Evolutionary conservation across 352 stramenopile genomes (phyloP).

Genomic region (Pythium brassicae): DNA sequence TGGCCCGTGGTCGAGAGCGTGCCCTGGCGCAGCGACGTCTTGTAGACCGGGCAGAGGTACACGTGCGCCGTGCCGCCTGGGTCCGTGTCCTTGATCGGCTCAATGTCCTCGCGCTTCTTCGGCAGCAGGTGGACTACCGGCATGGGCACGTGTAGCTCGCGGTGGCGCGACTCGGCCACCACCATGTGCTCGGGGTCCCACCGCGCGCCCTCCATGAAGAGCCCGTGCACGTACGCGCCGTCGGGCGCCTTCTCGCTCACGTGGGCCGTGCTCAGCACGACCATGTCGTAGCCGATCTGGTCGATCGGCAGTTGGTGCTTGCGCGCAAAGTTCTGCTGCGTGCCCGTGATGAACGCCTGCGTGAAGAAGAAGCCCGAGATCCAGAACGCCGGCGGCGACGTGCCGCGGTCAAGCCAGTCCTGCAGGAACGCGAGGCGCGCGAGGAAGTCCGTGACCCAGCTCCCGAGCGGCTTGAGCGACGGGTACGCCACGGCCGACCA

Average conservation of each 20-base stretch:
- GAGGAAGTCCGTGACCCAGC: slow-evolving; percentile 91
- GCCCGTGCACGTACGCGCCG: slow-evolving; percentile 84
- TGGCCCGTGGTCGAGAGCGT: slow-evolving; percentile 93
- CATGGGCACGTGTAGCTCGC: slow-evolving; percentile 86
- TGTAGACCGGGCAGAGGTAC: slow-evolving; percentile 92
- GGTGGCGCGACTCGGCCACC: slow-evolving; percentile 80
- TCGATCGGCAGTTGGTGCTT: slow-evolving; percentile 91
- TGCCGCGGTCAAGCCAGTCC: slow-evolving; percentile 74
- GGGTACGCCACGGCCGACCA: slow-evolving; percentile 88
- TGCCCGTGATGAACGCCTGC: slow-evolving; percentile 93
- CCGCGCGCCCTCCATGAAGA: slow-evolving; percentile 90
- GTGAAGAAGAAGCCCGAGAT: slow-evolving; percentile 95
- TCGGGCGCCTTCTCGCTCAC: slow-evolving; percentile 66
- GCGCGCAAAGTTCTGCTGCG: slow-evolving; percentile 90
- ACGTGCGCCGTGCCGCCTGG: slow-evolving; percentile 87
- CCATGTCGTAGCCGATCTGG: slow-evolving; percentile 87
- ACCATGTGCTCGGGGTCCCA: slow-evolving; percentile 68
- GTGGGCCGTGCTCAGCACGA: slow-evolving; percentile 52
- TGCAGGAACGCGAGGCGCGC: slow-evolving; percentile 76
- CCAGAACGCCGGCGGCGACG: slow-evolving; percentile 87
- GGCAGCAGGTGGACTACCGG: slow-evolving; percentile 85
- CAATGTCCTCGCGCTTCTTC: slow-evolving; percentile 75
- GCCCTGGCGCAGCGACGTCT: slow-evolving; percentile 88
- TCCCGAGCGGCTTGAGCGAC: slow-evolving; percentile 89
- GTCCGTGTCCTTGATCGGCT: slow-evolving; percentile 86